Percentiles rank a stretch among this genome's conserved stretches.
These are phyloP conservation scores for Salicornia ramosissima DNA, from an alignment of 148 eudicot genomes.

Conservation along the genomic window DNA sequence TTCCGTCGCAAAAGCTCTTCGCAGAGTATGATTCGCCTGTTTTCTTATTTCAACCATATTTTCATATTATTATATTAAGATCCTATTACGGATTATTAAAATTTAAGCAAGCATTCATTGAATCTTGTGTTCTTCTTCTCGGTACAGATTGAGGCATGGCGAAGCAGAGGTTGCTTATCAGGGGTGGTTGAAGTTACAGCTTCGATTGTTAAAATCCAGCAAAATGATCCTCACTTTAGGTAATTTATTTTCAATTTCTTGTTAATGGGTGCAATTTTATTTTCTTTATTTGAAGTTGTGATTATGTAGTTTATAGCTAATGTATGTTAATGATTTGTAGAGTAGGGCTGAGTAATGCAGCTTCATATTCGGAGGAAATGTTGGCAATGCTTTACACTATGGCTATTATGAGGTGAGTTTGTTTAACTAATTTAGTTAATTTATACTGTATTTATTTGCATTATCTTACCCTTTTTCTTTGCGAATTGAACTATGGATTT, in stretches of 20 bases:
- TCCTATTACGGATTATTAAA: not conserved
- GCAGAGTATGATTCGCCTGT: conserved; percentile 32
- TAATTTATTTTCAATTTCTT: no score
- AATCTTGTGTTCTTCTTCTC: not conserved
- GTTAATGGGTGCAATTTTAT: not conserved
- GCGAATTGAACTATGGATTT: no score
- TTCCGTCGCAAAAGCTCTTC: conserved; percentile 49
- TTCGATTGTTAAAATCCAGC: conserved; percentile 70
- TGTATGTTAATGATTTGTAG: conserved; percentile 30
- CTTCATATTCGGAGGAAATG: conserved; percentile 50
- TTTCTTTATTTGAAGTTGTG: not conserved
- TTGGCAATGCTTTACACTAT: conserved; percentile 75
- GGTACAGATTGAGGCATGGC: conserved; percentile 65
- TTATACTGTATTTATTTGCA: not conserved
- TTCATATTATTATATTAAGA: not conserved
- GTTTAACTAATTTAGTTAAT: not conserved
- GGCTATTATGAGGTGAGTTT: conserved; percentile 73
- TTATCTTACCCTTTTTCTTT: no score
- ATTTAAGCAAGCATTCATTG: not conserved
- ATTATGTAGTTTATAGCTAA: not conserved
- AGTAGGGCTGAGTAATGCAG: conserved; percentile 29
- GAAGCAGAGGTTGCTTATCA: conserved; percentile 83
- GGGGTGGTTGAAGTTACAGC: conserved; percentile 62
- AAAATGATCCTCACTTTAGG: conserved; percentile 65
- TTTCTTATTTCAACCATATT: not conserved